phyloP scores from a whole-genome alignment of 495 filamentous ascomycete genomes.

The Penicillium malachiteum region DNA sequence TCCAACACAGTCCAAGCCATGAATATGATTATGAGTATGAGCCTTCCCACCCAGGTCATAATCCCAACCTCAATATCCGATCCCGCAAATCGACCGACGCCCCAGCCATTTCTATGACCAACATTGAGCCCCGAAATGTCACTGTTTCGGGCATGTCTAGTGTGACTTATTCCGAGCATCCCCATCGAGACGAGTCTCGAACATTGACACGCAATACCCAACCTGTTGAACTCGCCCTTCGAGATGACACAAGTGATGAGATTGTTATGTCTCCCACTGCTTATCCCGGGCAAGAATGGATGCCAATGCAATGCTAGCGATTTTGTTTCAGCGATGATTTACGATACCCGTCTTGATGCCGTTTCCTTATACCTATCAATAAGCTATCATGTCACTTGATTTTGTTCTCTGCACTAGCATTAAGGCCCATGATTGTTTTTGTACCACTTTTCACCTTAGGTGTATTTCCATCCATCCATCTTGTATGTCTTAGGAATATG shows the following conservation, averaged over 20 bases:
- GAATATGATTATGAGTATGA: neutral
- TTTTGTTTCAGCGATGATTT: conserved; percentile 10
- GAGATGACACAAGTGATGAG: conserved; percentile 54
- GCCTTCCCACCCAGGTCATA: neutral
- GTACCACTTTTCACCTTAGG: too few species aligned
- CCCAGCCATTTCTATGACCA: neutral
- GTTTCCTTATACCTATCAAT: too few species aligned
- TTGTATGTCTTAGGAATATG: neutral
- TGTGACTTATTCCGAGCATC: conserved; percentile 17
- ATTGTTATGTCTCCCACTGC: conserved; percentile 72
- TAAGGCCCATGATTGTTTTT: too few species aligned
- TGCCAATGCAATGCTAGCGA: conserved; percentile 43
- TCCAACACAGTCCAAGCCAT: neutral
- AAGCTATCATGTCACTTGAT: too few species aligned
- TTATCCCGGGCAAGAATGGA: conserved; percentile 84
- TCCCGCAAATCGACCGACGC: conserved; percentile 10
- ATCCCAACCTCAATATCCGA: conserved; percentile 1
- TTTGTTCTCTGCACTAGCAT: too few species aligned
- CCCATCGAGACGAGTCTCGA: conserved; percentile 24
- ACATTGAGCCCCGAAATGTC: conserved; percentile 4
- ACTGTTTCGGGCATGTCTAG: conserved; percentile 8
- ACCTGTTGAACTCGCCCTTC: conserved; percentile 41
- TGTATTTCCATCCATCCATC: neutral
- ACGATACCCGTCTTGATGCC: conserved; percentile 18
- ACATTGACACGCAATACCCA: conserved; percentile 20